A percentile compares a stretch with the other conserved stretches of the same genome.
These are phyloP conservation scores for Melaleuca quinquenervia DNA, from an alignment of 345 rosid species.

Conservation along the genomic window DNA sequence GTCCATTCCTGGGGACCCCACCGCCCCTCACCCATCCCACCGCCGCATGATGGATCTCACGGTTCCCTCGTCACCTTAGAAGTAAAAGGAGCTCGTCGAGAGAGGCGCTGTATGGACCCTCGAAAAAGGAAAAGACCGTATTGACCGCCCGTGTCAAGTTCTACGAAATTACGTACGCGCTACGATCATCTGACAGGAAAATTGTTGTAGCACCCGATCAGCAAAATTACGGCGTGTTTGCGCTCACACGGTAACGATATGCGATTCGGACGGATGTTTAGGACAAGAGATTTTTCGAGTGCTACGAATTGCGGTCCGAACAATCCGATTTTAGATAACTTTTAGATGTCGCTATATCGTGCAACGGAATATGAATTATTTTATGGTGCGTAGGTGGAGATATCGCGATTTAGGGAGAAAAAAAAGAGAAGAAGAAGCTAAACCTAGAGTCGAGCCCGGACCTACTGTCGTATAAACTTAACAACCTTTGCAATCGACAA, in stretches of 20 bases:
- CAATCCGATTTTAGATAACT: not conserved
- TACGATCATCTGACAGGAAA: not conserved
- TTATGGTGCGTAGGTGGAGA: not conserved
- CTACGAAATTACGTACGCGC: not conserved
- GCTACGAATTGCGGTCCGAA: not conserved
- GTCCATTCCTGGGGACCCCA: not conserved
- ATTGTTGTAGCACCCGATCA: fast-evolving
- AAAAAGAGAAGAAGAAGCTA: not conserved
- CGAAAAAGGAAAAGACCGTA: not conserved
- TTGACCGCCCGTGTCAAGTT: not conserved
- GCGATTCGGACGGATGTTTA: not conserved
- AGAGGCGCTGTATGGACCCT: not conserved
- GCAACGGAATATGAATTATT: not conserved
- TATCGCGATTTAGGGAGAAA: not conserved
- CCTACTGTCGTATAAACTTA: not conserved
- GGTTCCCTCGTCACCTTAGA: not conserved
- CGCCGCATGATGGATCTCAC: not conserved
- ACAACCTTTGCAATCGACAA: not conserved
- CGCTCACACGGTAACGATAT: not conserved
- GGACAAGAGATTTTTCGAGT: not conserved
- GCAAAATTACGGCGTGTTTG: not conserved
- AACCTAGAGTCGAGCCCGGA: not conserved
- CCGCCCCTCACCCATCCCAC: not conserved
- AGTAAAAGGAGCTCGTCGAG: too few species aligned
- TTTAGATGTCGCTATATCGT: not conserved